These are phyloP conservation scores for Neoboletus magnificus DNA, from an alignment of 768 basidiomycete genomes.

Conservation along the genomic window DNA sequence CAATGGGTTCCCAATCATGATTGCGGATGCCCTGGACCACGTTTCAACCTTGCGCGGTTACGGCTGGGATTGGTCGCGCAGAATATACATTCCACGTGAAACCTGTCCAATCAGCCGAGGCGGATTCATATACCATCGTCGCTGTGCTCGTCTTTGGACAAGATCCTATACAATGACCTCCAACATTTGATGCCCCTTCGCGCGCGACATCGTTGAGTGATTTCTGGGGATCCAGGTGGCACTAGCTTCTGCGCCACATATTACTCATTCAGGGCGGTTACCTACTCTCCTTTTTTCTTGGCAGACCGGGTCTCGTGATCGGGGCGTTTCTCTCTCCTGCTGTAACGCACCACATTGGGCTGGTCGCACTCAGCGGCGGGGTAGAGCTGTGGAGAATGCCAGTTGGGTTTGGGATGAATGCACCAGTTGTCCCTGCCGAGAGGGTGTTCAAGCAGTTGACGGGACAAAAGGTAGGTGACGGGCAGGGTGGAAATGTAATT, in stretches of 20 bases:
- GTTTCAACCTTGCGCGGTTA: conserved; percentile 48
- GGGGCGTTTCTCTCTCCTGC: neutral
- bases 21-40: conserved; percentile 48
- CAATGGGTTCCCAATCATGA: neutral
- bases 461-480: neutral
- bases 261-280: neutral
- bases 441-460: neutral
- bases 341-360: neutral
- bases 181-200: neutral
- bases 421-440: neutral
- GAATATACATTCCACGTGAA: conserved; percentile 30
- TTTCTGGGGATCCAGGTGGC: neutral
- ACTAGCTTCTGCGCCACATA: neutral
- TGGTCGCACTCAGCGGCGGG: too few species aligned
- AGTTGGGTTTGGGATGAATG: neutral
- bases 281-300: neutral
- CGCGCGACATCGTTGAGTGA: neutral
- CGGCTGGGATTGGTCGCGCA: conserved; percentile 56
- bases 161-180: neutral
- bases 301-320: neutral
- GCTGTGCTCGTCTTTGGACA: neutral
- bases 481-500: neutral
- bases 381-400: neutral
- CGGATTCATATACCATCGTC: conserved; percentile 21
- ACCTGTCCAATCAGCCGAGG: conserved; percentile 33